phyloP scores from a whole-genome alignment of 2,329 filamentous ascomycete species.

The Colletotrichum graminicola region DNA sequence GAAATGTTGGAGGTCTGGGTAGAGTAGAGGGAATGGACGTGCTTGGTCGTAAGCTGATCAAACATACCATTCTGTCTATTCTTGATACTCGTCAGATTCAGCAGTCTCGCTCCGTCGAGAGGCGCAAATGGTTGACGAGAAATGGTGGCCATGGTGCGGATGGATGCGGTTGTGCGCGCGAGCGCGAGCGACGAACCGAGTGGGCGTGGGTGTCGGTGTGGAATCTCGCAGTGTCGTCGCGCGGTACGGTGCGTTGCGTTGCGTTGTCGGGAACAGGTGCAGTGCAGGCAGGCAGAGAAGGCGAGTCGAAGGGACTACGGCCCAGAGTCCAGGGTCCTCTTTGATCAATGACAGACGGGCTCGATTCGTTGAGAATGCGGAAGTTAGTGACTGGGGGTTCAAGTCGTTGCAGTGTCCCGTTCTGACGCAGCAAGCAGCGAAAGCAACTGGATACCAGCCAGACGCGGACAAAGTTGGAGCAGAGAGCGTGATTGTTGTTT shows the following conservation, averaged over 20 bases:
- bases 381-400: not conserved
- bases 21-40: constrained; percentile 1
- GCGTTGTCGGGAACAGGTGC: constrained; percentile 10
- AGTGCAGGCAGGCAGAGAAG: constrained; percentile 4
- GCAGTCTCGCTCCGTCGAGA: constrained; percentile 76
- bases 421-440: constrained; percentile 9
- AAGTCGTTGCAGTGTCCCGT: constrained; percentile 21
- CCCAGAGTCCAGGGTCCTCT: constrained; percentile 16
- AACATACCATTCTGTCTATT: constrained; percentile 80
- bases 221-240: not conserved
- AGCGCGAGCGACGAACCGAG: constrained; percentile 13
- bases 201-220: constrained; percentile 12
- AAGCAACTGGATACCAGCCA: constrained; percentile 32
- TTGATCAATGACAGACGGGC: constrained; percentile 29
- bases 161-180: constrained; percentile 28
- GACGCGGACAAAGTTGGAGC: constrained; percentile 19
- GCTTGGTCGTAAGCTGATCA: constrained; percentile 24
- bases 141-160: constrained; percentile 64
- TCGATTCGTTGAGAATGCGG: constrained; percentile 35
- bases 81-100: constrained; percentile 80
- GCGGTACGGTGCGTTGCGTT: constrained; percentile 2
- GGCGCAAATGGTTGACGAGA: constrained; percentile 81
- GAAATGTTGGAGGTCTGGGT: not conserved
- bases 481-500: constrained; percentile 27
- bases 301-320: constrained; percentile 8